Evolutionary conservation across 2,329 filamentous ascomycete species (phyloP), one percentile per base, ranked within the genome.

Genomic region (Ophiognomonia clavigignenti-juglandacearum): DNA sequence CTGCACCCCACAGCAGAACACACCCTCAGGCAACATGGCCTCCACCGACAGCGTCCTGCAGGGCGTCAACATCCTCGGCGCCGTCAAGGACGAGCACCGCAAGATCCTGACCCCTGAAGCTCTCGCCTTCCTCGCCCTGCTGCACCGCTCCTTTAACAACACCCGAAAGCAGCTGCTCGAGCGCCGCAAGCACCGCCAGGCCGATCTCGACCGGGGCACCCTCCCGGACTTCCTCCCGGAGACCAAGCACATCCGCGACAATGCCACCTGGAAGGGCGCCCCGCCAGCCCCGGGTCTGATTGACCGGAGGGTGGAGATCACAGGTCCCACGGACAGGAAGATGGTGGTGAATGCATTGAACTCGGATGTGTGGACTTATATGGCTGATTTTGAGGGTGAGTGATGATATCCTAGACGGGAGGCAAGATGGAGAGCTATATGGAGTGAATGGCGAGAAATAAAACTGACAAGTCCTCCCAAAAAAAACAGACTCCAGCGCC

Each of bases 291-390:
- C 93, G 0, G 93, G 93, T 49, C 79, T 97, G 47, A 83, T 96
- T 37, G 93, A 98, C 73, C 85, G 93, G 56, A 83, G 93, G 52
- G 88, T 96, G 26, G 93, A 98, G 75, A 98, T 97, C 62, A 98
- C 93, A 5, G 93, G 93, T 8, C 93, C 93, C 1, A 96, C 91
- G 6, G 93, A 97, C 70, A 81, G 93, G 57, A 98, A 97, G 80
- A 98, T 98, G 93, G 90, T 97, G 39, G 88, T 97, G 54, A 98
- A 98, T 67, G 93, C 93, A 9, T 65, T 97, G 65, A 98, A 97
- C 69, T 85, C 92, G 38, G 81, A 97, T 61, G 93, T 97, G 20
- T 97, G 88, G 86, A 97, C 92, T 47, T 98, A 97, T 63, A 98
- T 98, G 93, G 93, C 93, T 39, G 93, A 98, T 70, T 95, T 98